These are phyloP conservation scores for Fusarium nematophilum DNA, from an alignment of 2,329 filamentous ascomycete species.

Conservation along the genomic window DNA sequence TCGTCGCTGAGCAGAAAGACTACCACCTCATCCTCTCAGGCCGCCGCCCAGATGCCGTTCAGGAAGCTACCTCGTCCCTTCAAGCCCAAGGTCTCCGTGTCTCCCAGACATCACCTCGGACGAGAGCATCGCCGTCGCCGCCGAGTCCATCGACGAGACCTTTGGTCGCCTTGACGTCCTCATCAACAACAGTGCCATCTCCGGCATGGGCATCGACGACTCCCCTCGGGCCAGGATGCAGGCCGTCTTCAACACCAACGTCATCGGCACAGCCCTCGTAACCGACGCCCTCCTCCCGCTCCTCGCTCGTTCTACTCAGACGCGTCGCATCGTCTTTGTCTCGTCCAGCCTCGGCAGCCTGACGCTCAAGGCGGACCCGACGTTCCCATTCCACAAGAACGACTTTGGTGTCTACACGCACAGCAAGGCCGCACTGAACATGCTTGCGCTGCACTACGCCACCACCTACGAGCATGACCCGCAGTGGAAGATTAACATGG, in stretches of 20 bases:
- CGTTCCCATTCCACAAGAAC: not conserved
- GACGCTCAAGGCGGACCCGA: constrained; percentile 20
- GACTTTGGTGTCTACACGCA: constrained; percentile 23
- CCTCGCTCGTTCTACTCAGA: constrained; percentile 18
- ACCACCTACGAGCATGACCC: constrained; percentile 15
- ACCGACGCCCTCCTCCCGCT: constrained; percentile 27
- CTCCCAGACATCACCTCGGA: constrained; percentile 29
- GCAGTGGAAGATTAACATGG: constrained; percentile 24
- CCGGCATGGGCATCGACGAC: constrained; percentile 3
- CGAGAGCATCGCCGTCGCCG: constrained; percentile 22
- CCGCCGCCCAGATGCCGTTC: constrained; percentile 9
- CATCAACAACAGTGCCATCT: constrained; percentile 33
- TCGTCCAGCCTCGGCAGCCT: constrained; percentile 27
- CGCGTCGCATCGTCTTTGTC: constrained; percentile 28
- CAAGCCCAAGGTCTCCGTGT: constrained; percentile 13
- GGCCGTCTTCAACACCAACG: constrained; percentile 28
- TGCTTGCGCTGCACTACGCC: constrained; percentile 31
- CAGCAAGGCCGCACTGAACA: constrained; percentile 35
- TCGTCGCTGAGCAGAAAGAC: constrained; percentile 14
- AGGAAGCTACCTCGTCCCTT: constrained; percentile 19
- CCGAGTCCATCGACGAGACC: not conserved
- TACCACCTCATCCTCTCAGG: constrained; percentile 27
- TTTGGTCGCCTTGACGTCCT: constrained; percentile 31
- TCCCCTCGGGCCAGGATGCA: constrained; percentile 25
- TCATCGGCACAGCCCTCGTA: constrained; percentile 29